A percentile compares a stretch with the other conserved stretches of the same genome.
These are phyloP conservation scores for Eleusine indica DNA, from an alignment of 176 grass and related monocot genomes.

Conservation along the genomic window DNA sequence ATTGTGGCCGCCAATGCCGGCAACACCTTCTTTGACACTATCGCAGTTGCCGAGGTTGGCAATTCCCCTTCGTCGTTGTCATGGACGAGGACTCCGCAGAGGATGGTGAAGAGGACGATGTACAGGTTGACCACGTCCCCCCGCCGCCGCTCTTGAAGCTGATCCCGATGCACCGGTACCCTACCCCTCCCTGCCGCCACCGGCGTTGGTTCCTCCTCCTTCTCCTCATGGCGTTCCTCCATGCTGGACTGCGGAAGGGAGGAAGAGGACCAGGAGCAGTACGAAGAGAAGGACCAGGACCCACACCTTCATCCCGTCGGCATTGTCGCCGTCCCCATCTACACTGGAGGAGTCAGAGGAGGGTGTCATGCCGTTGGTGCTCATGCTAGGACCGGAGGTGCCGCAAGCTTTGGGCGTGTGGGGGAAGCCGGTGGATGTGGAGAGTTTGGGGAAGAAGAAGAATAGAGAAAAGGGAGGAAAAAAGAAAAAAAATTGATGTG, in stretches of 20 bases:
- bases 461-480: too few species aligned
- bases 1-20: neutral
- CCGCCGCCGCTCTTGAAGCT: constrained; percentile 47
- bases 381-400: neutral
- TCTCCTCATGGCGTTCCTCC: constrained; percentile 9
- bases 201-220: neutral
- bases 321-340: constrained; percentile 29
- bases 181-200: neutral
- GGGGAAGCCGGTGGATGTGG: too few species aligned
- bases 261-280: constrained; percentile 61
- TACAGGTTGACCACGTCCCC: constrained; percentile 82
- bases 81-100: constrained; percentile 71
- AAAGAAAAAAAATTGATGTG: too few species aligned
- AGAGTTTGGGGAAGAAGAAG: too few species aligned
- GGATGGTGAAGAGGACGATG: constrained; percentile 81
- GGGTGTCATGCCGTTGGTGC: neutral
- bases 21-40: neutral
- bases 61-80: constrained; percentile 40
- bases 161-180: constrained; percentile 33
- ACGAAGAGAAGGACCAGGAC: constrained; percentile 62
- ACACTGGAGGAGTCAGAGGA: constrained; percentile 1
- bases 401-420: too few species aligned
- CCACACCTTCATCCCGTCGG: constrained; percentile 66
- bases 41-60: neutral
- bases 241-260: constrained; percentile 60